Evolutionary conservation across 441 rosid species (phyloP), one percentile per base, ranked within the genome.

Genomic region (Brassica hybrid): DNA sequence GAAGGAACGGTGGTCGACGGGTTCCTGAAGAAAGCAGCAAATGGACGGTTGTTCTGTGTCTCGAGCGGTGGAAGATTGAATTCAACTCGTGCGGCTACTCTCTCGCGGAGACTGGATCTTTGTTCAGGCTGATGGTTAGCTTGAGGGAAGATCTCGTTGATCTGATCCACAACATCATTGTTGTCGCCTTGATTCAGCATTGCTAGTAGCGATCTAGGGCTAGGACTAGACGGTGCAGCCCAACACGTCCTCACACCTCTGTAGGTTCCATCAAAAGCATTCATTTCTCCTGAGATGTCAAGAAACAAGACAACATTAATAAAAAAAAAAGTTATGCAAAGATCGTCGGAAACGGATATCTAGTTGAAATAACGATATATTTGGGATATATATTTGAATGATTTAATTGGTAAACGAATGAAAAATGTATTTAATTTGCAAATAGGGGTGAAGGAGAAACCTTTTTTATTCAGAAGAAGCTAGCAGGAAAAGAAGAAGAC

Each of bases 71-170:
- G 88, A 73, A 83, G 85, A 45, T 71, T 84, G 57, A 84, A 85
- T 17, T 87, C 92, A 41, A 76, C 76, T 76, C 91, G 83, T 21
- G 84, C 83, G 0, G 88, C 88, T 52, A 86, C 67, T 73, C 92
- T 86, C 71, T 86, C 84, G 6, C 76, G 74, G 7, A 87, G 86
- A 68, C 74, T 13, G 48, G 67, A 34, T 54, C 71, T 79, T 68
- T 52, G 59, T 25, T 52, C 65, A 16, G 65, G 10, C 32, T 48
- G 77, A 50, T 60, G 14, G 0, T 58, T 3, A 3, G n/a, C 13
- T 10, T 18, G 61, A 79, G 61, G 57, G 69, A 73, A 73, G 27
- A 68, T 67, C 19, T 79, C 75, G 18, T 5, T 18, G 19, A 68
- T 54, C 1, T 27, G 52, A 41, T 73, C 21, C 25, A 11, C 17